Conservation (phyloP, 1,139 yeast genomes). For the Nadsonia starkeyi-henricii region DNA sequence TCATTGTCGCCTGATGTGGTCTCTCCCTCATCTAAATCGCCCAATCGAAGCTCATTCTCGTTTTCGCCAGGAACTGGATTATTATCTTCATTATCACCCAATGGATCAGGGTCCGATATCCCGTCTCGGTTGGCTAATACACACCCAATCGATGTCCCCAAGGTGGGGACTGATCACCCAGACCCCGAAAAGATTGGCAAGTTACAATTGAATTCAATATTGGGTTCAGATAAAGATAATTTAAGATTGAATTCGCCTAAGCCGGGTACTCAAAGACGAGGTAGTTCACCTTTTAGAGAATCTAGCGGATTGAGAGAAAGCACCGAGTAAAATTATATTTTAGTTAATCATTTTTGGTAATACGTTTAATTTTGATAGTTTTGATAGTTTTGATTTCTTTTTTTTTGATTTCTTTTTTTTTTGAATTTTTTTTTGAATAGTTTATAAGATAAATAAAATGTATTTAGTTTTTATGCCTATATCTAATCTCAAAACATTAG, state of each 20-base stretch:
- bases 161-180: conserved; percentile 30
- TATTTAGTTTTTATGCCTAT: not conserved
- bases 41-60: not conserved
- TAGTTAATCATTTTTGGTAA: not conserved
- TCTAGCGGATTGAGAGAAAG: not conserved
- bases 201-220: conserved; percentile 1
- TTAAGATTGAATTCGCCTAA: not conserved
- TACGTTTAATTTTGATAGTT: not conserved
- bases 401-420: not conserved
- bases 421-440: not conserved
- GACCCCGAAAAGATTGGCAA: conserved; percentile 25
- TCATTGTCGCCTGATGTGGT: not conserved
- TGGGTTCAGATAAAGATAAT: not conserved
- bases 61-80: too few species aligned
- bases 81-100: too few species aligned
- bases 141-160: conserved; percentile 20
- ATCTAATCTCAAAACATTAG: not conserved
- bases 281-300: not conserved
- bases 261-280: not conserved
- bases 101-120: not conserved
- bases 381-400: not conserved
- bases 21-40: not conserved
- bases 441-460: not conserved
- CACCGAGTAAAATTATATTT: not conserved
- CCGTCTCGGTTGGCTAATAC: conserved; percentile 10